phyloP scores from a whole-genome alignment of 1,139 yeast species.

The Kurtzmaniella natalensis region DNA sequence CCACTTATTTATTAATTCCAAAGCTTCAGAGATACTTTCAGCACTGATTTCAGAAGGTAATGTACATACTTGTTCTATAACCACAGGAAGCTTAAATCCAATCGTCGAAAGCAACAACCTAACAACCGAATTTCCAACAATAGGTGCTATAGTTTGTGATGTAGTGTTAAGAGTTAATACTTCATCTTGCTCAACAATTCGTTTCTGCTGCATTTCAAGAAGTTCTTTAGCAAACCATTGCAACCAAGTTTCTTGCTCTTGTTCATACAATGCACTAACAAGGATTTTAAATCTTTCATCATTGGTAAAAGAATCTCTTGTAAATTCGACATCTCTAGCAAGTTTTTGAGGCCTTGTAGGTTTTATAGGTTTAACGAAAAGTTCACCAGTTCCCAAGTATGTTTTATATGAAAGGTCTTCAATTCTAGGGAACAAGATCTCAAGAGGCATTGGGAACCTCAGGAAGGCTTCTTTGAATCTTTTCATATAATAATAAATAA shows the following conservation, averaged over 20 bases:
- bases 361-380: slow-evolving; percentile 21
- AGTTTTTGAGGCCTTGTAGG: slow-evolving; percentile 19
- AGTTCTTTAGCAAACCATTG: slow-evolving; percentile 42
- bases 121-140: slow-evolving; percentile 34
- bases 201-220: slow-evolving; percentile 22
- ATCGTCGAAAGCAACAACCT: slow-evolving; percentile 27
- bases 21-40: slow-evolving; percentile 17
- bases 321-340: slow-evolving; percentile 38
- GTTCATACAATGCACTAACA: slow-evolving; percentile 46
- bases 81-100: slow-evolving; percentile 39
- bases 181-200: slow-evolving; percentile 13
- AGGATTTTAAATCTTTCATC: slow-evolving; percentile 42
- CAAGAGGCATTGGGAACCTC: slow-evolving; percentile 59
- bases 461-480: slow-evolving; percentile 48
- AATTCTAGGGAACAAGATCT: slow-evolving; percentile 62
- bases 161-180: slow-evolving; percentile 13
- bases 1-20: slow-evolving; percentile 31
- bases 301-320: slow-evolving; percentile 22
- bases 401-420: slow-evolving; percentile 38
- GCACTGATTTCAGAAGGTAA: slow-evolving; percentile 17
- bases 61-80: slow-evolving; percentile 30
- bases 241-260: slow-evolving; percentile 37
- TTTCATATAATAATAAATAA: slow-evolving; percentile 64
- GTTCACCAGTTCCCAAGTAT: slow-evolving; percentile 51
- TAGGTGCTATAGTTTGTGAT: slow-evolving; percentile 18